Conservation (phyloP, 768 basidiomycete species). For the Galerina marginata region DNA sequence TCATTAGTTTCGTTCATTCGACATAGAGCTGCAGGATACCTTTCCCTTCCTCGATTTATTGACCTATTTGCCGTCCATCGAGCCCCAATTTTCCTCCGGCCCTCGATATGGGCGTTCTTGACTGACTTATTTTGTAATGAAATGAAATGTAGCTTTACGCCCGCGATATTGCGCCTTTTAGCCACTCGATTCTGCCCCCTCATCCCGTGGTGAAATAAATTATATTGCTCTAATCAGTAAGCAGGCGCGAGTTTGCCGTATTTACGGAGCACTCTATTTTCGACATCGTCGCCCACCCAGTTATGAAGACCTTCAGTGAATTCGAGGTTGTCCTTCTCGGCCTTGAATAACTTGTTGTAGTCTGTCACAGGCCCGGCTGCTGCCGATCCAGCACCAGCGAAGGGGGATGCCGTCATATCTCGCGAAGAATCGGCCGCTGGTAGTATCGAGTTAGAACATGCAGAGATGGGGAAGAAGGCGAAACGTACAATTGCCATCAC, state of each 20-base stretch:
- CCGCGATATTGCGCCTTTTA: neutral
- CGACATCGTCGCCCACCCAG: constrained; percentile 85
- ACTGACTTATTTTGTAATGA: constrained; percentile 17
- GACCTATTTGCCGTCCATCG: constrained; percentile 6
- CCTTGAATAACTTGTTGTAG: constrained; percentile 87
- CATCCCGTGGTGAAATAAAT: constrained; percentile 14
- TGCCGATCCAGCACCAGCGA: constrained; percentile 55
- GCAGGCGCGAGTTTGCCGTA: constrained; percentile 65
- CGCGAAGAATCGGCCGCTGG: constrained; percentile 81
- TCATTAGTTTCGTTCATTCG: neutral
- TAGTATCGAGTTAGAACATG: constrained; percentile 2
- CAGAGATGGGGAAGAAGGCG: constrained; percentile 4
- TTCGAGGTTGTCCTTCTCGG: constrained; percentile 91
- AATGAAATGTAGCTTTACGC: constrained; percentile 37
- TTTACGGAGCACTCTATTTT: constrained; percentile 75
- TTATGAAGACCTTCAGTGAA: constrained; percentile 85
- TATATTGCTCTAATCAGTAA: constrained; percentile 30
- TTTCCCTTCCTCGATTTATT: neutral
- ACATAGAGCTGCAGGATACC: constrained; percentile 1
- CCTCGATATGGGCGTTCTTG: constrained; percentile 1
- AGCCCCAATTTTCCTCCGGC: constrained; percentile 1
- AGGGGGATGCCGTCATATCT: constrained; percentile 74
- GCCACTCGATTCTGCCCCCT: constrained; percentile 1
- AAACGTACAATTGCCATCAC: constrained; percentile 81
- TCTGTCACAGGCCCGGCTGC: constrained; percentile 65